Percentiles rank a stretch among this genome's conserved stretches.
These are phyloP conservation scores for Ogataea trehalophila DNA, from an alignment of 805 yeast genomes.

Conservation along the genomic window DNA sequence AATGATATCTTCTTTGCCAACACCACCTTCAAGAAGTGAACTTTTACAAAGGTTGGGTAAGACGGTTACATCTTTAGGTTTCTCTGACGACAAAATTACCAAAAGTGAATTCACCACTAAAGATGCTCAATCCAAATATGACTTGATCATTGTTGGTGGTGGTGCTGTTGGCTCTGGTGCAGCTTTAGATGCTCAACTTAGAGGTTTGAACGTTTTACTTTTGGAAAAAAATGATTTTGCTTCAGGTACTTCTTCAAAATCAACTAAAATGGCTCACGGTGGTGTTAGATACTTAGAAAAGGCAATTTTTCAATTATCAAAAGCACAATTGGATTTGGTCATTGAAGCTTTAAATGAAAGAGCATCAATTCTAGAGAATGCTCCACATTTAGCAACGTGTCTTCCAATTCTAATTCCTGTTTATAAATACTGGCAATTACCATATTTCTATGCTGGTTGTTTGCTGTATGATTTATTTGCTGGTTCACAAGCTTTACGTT, in stretches of 20 bases:
- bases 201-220: constrained; percentile 86
- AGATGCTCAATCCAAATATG: constrained; percentile 51
- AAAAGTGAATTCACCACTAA: constrained; percentile 10
- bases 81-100: constrained; percentile 2
- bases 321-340: constrained; percentile 82
- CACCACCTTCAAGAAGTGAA: constrained; percentile 55
- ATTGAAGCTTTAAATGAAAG: constrained; percentile 87
- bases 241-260: constrained; percentile 86
- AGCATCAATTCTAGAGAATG: constrained; percentile 79
- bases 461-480: constrained; percentile 91
- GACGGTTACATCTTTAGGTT: constrained; percentile 9
- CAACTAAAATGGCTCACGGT: constrained; percentile 96
- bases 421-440: constrained; percentile 92
- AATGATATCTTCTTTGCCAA: constrained; percentile 37
- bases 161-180: constrained; percentile 96
- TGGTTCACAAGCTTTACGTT: constrained; percentile 78
- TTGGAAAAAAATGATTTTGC: constrained; percentile 89
- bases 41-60: constrained; percentile 42
- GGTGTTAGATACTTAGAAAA: constrained; percentile 95
- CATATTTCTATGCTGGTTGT: constrained; percentile 88
- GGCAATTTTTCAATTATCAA: constrained; percentile 88
- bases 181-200: constrained; percentile 84
- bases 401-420: constrained; percentile 96
- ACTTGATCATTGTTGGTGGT: constrained; percentile 87
- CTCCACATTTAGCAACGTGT: constrained; percentile 84